These are phyloP conservation scores for Monosporascus cannonballus DNA, from an alignment of 2,329 filamentous ascomycete genomes.

Conservation along the genomic window DNA sequence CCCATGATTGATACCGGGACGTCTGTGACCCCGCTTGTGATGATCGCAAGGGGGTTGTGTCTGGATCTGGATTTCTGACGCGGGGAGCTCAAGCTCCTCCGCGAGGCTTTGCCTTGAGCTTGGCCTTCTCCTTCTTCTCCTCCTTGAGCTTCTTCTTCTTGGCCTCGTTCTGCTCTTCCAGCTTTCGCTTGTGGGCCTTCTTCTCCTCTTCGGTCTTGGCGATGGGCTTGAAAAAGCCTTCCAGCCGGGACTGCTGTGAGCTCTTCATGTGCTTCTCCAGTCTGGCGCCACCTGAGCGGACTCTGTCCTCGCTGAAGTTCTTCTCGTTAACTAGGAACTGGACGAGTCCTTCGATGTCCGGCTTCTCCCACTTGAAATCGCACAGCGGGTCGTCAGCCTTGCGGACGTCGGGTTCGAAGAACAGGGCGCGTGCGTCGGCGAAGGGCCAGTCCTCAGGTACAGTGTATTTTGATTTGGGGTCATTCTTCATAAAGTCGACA, in stretches of 20 bases:
- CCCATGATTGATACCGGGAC: neutral
- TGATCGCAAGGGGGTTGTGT: too few relatives aligned
- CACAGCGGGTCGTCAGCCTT: slow-evolving; percentile 77
- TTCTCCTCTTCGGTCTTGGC: slow-evolving; percentile 85
- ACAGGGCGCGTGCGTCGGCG: slow-evolving; percentile 82
- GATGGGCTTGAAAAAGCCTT: slow-evolving; percentile 94
- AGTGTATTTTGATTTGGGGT: slow-evolving; percentile 71
- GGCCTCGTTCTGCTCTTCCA: slow-evolving; percentile 84
- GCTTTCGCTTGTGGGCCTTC: slow-evolving; percentile 80
- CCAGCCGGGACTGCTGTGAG: slow-evolving; percentile 82
- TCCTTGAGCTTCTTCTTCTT: slow-evolving; percentile 95
- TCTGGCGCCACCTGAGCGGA: slow-evolving; percentile 69
- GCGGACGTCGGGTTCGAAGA: slow-evolving; percentile 85
- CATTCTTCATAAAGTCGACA: slow-evolving; percentile 71
- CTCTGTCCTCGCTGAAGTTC: slow-evolving; percentile 93
- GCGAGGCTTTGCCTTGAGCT: slow-evolving; percentile 79
- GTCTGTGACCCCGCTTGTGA: too few relatives aligned
- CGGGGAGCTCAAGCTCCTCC: slow-evolving; percentile 29
- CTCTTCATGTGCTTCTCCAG: slow-evolving; percentile 88
- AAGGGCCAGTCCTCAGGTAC: slow-evolving; percentile 98
- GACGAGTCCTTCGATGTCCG: slow-evolving; percentile 83
- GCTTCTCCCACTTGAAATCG: slow-evolving; percentile 97
- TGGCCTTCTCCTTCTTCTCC: slow-evolving; percentile 92
- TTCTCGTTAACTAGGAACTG: slow-evolving; percentile 90
- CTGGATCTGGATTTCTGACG: too few relatives aligned